phyloP scores from a whole-genome alignment of 192 early-diverging fungal species.

The Entomortierella chlamydospora region DNA sequence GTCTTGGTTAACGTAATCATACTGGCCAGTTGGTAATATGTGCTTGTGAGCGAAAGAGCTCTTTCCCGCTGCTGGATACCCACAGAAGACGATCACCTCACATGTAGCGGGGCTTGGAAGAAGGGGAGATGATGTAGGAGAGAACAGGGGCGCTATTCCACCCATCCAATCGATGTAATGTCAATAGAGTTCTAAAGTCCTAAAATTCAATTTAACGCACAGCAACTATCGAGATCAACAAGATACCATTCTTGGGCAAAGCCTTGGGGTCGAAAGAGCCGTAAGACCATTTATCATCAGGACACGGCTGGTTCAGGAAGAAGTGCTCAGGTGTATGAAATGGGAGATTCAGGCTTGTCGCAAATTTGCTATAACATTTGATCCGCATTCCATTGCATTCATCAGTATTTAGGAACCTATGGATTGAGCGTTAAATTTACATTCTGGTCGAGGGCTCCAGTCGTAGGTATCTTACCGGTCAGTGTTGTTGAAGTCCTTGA shows the following conservation, averaged over 20 bases:
- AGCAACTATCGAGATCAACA: not conserved
- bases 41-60: conserved; percentile 75
- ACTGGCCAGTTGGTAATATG: conserved; percentile 67
- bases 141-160: conserved; percentile 44
- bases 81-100: conserved; percentile 83
- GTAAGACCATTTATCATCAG: conserved; percentile 58
- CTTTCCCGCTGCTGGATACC: conserved; percentile 89
- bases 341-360: conserved; percentile 73
- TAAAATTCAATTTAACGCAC: not conserved
- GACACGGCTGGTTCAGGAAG: conserved; percentile 66
- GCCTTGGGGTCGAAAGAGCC: conserved; percentile 64
- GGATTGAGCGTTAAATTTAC: too few relatives aligned
- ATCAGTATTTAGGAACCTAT: not conserved
- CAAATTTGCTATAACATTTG: conserved; percentile 72
- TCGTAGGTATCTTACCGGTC: conserved; percentile 64
- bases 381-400: not conserved
- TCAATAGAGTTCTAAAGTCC: not conserved
- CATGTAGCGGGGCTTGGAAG: conserved; percentile 25
- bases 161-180: not conserved
- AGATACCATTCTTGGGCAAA: conserved; percentile 44
- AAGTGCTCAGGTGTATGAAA: conserved; percentile 89
- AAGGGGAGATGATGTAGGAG: conserved; percentile 45
- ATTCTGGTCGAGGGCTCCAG: too few relatives aligned
- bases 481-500: conserved; percentile 84
- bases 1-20: conserved; percentile 85